A percentile compares a stretch with the other conserved stretches of the same genome.
Evolutionary conservation across 2,329 filamentous ascomycete species (phyloP).

Genomic region (Pseudocercospora musae): DNA sequence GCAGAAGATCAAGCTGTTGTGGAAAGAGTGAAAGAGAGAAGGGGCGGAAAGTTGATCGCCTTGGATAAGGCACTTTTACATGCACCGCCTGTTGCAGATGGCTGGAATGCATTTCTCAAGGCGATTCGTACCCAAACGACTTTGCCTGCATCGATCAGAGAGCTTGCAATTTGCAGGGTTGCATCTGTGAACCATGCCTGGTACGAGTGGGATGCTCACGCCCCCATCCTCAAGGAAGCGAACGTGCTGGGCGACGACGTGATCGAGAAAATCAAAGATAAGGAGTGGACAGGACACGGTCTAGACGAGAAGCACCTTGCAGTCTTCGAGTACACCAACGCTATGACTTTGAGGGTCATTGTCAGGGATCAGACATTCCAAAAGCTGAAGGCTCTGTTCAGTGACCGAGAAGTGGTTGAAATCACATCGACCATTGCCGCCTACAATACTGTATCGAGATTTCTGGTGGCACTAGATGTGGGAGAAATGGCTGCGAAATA

Average conservation of each 20-base stretch:
- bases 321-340: slow-evolving; percentile 71
- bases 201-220: slow-evolving; percentile 83
- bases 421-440: slow-evolving; percentile 73
- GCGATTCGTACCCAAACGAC: slow-evolving; percentile 54
- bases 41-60: slow-evolving; percentile 50
- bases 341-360: slow-evolving; percentile 73
- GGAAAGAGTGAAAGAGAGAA: slow-evolving; percentile 49
- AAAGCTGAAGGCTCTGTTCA: slow-evolving; percentile 59
- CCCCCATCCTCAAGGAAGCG: slow-evolving; percentile 64
- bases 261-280: slow-evolving; percentile 43
- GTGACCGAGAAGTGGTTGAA: slow-evolving; percentile 73
- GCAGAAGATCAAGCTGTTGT: slow-evolving; percentile 51
- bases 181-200: slow-evolving; percentile 76
- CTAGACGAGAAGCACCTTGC: slow-evolving; percentile 63
- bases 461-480: slow-evolving; percentile 71
- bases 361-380: slow-evolving; percentile 68
- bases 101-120: slow-evolving; percentile 57
- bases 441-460: slow-evolving; percentile 84
- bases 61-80: slow-evolving; percentile 55
- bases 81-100: slow-evolving; percentile 54
- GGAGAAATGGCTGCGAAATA: slow-evolving; percentile 41
- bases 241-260: slow-evolving; percentile 55
- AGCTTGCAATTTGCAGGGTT: slow-evolving; percentile 77
- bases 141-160: slow-evolving; percentile 56
- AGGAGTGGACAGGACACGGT: slow-evolving; percentile 37